These are phyloP conservation scores for Hansenula anomala DNA, from an alignment of 1,139 yeast species.

Conservation along the genomic window DNA sequence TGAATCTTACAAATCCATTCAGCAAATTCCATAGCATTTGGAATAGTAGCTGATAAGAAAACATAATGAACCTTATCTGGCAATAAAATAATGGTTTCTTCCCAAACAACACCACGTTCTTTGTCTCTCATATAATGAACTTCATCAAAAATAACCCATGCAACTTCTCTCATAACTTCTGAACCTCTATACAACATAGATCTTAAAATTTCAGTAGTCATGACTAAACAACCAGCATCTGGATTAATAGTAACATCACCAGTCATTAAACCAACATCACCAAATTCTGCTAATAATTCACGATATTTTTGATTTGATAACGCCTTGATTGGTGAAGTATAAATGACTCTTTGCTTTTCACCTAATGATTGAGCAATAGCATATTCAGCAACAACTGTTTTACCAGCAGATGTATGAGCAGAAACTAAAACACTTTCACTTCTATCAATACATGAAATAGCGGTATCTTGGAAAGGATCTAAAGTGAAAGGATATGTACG, in stretches of 20 bases:
- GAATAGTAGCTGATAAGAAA: conserved; percentile 92
- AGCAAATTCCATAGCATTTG: conserved; percentile 97
- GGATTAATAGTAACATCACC: conserved; percentile 98
- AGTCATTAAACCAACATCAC: conserved; percentile 95
- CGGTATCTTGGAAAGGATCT: conserved; percentile 96
- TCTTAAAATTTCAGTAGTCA: conserved; percentile 95
- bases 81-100: conserved; percentile 89
- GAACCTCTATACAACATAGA: conserved; percentile 93
- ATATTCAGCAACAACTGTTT: conserved; percentile 97
- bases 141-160: conserved; percentile 94
- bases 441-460: conserved; percentile 90
- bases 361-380: conserved; percentile 93
- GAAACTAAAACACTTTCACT: conserved; percentile 95
- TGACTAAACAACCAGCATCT: conserved; percentile 92
- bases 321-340: conserved; percentile 97
- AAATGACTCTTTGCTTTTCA: conserved; percentile 90
- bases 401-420: conserved; percentile 99
- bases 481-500: conserved; percentile 85
- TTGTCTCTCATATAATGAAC: conserved; percentile 96
- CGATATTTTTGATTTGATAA: conserved; percentile 94
- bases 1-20: conserved; percentile 97
- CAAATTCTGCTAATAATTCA: conserved; percentile 86
- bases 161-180: conserved; percentile 93
- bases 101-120: conserved; percentile 99
- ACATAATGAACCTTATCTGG: conserved; percentile 93